Base-by-base conservation (phyloP, 345 rosid species). In the Reutealis trisperma region DNA sequence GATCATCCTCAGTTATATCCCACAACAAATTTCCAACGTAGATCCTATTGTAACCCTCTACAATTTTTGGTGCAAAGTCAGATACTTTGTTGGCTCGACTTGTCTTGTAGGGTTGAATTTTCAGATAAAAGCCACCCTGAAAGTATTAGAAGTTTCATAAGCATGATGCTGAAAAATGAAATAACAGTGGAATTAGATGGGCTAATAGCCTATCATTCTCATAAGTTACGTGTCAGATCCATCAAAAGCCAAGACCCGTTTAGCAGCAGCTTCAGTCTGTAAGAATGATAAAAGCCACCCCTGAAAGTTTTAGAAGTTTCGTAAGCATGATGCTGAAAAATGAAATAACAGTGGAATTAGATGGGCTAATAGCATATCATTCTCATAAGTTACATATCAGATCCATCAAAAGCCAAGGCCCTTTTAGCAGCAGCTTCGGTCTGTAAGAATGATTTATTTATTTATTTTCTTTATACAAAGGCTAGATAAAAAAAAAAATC, bases 1-100 rank as follows among this genome's bases (percentile, higher is more conserved):
- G 74, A 70, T 93, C 93, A 24, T 86, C 91, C 81, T 93, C 97
- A 0, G 93, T 90, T 68, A 92, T 85, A 82, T 96, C 93, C 97
- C 97, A 93, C 24, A 97, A 83, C 77, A 93, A 79, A 77, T 96
- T 96, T 77, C 97, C 99, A 52, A 90, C 79, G 71, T 93, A 96
- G 68, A 93, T 81, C 76, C 98, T 91, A 75, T 93, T 89, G 86
- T 93, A 96, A 58, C 97, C 99, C 68, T 89, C 90, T 51, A 92
- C 87, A 72, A 93, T 84, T 67, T 84, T 78, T 18, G 96, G 94
- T 49, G 80, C 83, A 66, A 93, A 92, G 61, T 90, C 87, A 16
- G 91, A 52, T 32, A 75, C 77, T 69, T 81, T 83, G 63, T 75
- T 80, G 74, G 77, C 70, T 68, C 82, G 88, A 67, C 87, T 81